Conservation (phyloP, 225 moss, liverwort and hornwort genomes). For the Physcomitrellopsis africana region DNA sequence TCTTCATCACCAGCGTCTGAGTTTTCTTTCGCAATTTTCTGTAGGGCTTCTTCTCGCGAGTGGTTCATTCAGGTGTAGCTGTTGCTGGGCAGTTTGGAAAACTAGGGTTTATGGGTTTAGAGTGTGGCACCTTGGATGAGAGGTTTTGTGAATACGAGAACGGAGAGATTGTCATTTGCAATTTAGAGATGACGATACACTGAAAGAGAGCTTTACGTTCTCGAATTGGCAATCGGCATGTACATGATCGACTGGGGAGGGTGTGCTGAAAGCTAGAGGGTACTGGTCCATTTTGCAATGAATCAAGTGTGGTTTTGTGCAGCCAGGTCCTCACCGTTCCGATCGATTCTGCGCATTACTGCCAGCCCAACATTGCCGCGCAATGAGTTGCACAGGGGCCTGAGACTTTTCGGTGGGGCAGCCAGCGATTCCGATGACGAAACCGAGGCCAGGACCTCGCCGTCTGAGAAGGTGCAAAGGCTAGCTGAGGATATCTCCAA, state of each 20-base stretch:
- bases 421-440: slow-evolving; percentile 79
- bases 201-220: neutral
- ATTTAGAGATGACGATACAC: neutral
- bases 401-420: slow-evolving; percentile 48
- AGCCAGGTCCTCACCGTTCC: slow-evolving; percentile 27
- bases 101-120: too few species aligned
- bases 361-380: neutral
- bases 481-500: slow-evolving; percentile 79
- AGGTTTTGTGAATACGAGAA: too few species aligned
- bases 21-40: too few species aligned
- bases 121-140: too few species aligned
- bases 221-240: neutral
- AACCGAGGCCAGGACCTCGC: slow-evolving; percentile 60
- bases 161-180: too few species aligned
- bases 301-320: slow-evolving; percentile 34
- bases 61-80: too few species aligned
- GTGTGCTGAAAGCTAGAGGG: neutral
- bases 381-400: slow-evolving; percentile 6
- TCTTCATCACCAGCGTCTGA: too few species aligned
- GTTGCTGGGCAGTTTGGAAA: too few species aligned
- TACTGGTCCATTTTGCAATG: slow-evolving; percentile 34
- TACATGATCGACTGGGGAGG: slow-evolving; percentile 27
- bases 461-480: slow-evolving; percentile 75
- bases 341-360: slow-evolving; percentile 38
- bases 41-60: too few species aligned